Base-by-base conservation (phyloP, 208 protist genomes). In the Borovskyia barvae region DNA sequence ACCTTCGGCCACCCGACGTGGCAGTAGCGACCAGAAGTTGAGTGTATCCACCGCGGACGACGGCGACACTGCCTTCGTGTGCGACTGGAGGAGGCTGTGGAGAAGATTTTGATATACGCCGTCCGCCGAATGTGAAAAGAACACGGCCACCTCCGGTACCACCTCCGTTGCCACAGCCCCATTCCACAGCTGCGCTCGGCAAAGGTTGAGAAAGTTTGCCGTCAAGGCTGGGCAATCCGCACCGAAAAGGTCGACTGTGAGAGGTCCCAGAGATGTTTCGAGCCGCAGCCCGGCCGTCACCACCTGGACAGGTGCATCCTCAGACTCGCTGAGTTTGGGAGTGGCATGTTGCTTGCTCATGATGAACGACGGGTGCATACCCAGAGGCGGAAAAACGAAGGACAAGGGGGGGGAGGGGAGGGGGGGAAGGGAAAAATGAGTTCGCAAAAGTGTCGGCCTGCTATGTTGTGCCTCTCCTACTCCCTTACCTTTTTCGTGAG, bases 181-280 rank as follows among this genome's bases (percentile, higher is more conserved):
- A 37, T 86, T 78, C 55, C 75, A 93, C 25, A 85, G 69, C 64
- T 83, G 72, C 33, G 64, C 75, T 1, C 83, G 80, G 51, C 74
- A 81, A 6, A 93, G 65, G 40, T 87, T 91, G n/a, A 83, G 29
- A 19, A 91, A 70, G 42, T 89, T 74, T 15, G 53, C 78, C 9
- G 80, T 86, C 19, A 80, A 61, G 11, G 43, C 55, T 1, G 87
- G 80, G 42, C 72, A 82, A 58, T 94, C 84, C 9, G 57, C 69
- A 42, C 84, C 87, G 48, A 72, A 80, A 14, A 94, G 48, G 61
- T 90, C 87, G 17, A 91, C 53, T 5, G 77, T 55, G 43, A 91
- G 58, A 8, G 78, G 43, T 17, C 87, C 87, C 15, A 75, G 17
- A 0, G 84, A 91, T 1, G 83, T 89, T 35, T 94, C 74, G n/a